phyloP scores from a whole-genome alignment of 257 asterid genomes.

The Solanum lycopersicoides region DNA sequence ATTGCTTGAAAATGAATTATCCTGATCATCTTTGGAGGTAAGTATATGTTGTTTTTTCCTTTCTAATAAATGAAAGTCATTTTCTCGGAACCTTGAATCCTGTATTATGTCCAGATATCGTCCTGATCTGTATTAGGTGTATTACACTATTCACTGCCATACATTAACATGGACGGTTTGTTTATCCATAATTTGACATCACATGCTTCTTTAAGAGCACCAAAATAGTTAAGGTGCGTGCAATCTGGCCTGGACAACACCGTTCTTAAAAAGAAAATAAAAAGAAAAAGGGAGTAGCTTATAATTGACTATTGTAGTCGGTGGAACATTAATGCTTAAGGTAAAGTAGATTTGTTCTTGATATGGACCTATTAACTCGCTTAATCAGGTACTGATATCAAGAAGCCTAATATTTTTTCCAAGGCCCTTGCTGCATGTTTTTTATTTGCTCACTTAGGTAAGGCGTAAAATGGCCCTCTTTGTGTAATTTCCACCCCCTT shows the following conservation, averaged over 20 bases:
- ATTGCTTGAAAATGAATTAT: constrained; percentile 30
- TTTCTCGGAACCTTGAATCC: not conserved
- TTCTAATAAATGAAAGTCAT: not conserved
- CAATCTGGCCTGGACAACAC: not conserved
- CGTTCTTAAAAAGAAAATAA: too few species aligned
- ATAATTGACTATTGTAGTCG: not conserved
- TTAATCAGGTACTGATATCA: not conserved
- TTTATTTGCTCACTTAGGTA: too few species aligned
- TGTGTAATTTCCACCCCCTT: not conserved
- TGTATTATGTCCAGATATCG: not conserved
- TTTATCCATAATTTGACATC: not conserved
- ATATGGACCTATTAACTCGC: not conserved
- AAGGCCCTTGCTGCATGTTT: not conserved
- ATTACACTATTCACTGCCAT: not conserved
- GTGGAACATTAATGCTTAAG: not conserved
- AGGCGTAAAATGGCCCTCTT: not conserved
- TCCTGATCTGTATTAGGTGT: not conserved
- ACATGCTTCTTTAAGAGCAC: not conserved
- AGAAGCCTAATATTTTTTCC: not conserved
- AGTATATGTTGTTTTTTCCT: not conserved
- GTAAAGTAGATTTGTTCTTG: not conserved
- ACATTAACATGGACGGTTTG: not conserved
- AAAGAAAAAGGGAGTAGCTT: not conserved
- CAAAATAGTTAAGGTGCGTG: not conserved
- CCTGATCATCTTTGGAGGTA: constrained; percentile 49